Conservation (phyloP, 1,284 basidiomycete species). For the Ceratobasidium sp. region DNA sequence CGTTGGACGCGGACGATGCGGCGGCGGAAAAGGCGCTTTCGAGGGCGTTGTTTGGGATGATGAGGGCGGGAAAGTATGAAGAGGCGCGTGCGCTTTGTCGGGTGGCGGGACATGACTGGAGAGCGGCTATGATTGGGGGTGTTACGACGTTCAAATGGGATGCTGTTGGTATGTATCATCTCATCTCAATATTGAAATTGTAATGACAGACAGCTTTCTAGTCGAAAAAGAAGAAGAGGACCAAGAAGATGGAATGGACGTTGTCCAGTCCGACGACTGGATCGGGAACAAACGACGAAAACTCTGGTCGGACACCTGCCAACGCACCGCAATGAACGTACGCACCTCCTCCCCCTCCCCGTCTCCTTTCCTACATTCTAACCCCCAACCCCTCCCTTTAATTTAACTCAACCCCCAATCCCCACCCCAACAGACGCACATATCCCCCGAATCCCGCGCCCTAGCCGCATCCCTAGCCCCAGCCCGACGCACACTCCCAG, state of each 20-base stretch:
- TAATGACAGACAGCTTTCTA: not conserved
- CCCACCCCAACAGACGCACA: slow-evolving; percentile 65
- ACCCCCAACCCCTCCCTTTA: not conserved
- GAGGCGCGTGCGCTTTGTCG: slow-evolving; percentile 87
- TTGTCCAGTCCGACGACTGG: slow-evolving; percentile 60
- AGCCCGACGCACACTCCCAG: slow-evolving; percentile 76
- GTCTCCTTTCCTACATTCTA: not conserved
- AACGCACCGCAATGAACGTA: slow-evolving; percentile 83
- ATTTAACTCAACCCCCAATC: no score
- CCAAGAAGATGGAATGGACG: slow-evolving; percentile 69
- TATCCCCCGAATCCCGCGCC: slow-evolving; percentile 74
- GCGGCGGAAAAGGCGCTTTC: slow-evolving; percentile 61
- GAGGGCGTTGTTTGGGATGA: slow-evolving; percentile 11
- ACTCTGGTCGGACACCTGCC: slow-evolving; percentile 89
- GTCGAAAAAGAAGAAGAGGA: slow-evolving; percentile 56
- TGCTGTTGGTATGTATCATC: slow-evolving; percentile 67
- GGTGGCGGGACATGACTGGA: slow-evolving; percentile 91
- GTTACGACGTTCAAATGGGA: slow-evolving; percentile 82
- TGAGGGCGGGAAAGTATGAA: slow-evolving; percentile 82
- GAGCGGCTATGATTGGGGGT: slow-evolving; percentile 87
- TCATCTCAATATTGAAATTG: not conserved
- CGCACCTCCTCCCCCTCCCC: slow-evolving; percentile 52
- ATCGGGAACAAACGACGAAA: slow-evolving; percentile 79
- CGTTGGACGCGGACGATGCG: slow-evolving; percentile 78
- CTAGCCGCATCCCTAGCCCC: slow-evolving; percentile 92